These are phyloP conservation scores for Cladophialophora exuberans DNA, from an alignment of 2,329 filamentous ascomycete genomes.

Conservation along the genomic window DNA sequence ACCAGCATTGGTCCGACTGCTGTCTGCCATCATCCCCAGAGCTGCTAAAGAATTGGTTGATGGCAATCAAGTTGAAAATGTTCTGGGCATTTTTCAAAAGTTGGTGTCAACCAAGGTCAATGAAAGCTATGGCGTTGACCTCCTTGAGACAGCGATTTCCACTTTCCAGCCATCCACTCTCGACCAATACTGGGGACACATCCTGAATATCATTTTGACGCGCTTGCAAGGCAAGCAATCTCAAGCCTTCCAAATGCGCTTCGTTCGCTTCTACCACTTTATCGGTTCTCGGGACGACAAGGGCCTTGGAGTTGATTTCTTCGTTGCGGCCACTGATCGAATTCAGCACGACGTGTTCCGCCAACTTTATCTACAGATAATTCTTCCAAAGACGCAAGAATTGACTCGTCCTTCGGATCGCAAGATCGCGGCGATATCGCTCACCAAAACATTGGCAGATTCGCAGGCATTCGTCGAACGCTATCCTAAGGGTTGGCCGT, in stretches of 20 bases:
- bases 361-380: conserved; percentile 77
- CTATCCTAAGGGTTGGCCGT: conserved; percentile 87
- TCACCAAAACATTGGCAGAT: conserved; percentile 89
- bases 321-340: conserved; percentile 80
- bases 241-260: conserved; percentile 82
- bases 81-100: conserved; percentile 96
- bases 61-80: conserved; percentile 80
- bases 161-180: conserved; percentile 70
- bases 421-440: conserved; percentile 89
- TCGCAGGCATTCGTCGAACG: conserved; percentile 79
- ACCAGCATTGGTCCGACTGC: conserved; percentile 81
- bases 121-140: conserved; percentile 84
- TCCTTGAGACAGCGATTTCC: conserved; percentile 78
- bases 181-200: conserved; percentile 75
- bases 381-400: conserved; percentile 87
- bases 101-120: conserved; percentile 80
- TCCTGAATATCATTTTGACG: conserved; percentile 81
- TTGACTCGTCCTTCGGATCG: conserved; percentile 85
- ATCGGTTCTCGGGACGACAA: conserved; percentile 77
- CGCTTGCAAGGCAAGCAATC: conserved; percentile 72
- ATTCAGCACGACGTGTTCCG: conserved; percentile 65
- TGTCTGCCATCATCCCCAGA: conserved; percentile 81
- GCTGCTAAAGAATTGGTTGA: conserved; percentile 72
- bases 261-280: conserved; percentile 93
- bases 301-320: conserved; percentile 90